Evolutionary conservation across 371 early-diverging fungal genomes (phyloP).

Genomic region (Lichtheimia hyalospora): DNA sequence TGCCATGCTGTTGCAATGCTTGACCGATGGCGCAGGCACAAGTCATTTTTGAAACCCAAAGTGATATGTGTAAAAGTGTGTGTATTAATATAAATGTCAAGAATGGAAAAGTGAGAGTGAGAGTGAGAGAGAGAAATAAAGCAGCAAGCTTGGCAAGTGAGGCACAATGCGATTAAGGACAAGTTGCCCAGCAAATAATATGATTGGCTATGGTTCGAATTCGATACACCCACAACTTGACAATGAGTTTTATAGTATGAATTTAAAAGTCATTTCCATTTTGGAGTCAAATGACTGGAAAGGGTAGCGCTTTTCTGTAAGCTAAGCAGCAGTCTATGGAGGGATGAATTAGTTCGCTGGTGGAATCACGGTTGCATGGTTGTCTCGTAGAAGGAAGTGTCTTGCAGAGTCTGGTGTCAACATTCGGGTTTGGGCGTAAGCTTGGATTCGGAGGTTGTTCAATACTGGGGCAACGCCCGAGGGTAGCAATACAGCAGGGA

Average conservation of each 20-base stretch:
- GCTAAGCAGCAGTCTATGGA: constrained; percentile 47
- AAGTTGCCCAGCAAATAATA: too few relatives aligned
- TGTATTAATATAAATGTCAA: background rate
- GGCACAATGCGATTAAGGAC: too few relatives aligned
- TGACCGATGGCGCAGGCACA: constrained; percentile 4
- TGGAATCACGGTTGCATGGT: constrained; percentile 38
- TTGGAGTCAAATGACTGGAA: constrained; percentile 25
- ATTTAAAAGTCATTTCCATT: background rate
- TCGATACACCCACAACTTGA: background rate
- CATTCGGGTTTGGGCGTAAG: constrained; percentile 45
- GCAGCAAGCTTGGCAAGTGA: background rate
- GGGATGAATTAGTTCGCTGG: constrained; percentile 45
- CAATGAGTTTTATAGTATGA: background rate
- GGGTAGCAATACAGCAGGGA: constrained; percentile 67
- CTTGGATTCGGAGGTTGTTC: constrained; percentile 49
- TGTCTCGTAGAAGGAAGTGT: constrained; percentile 13
- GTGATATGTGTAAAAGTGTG: background rate
- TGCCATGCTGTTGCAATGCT: constrained; percentile 8
- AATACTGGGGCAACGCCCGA: constrained; percentile 58
- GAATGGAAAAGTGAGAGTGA: background rate
- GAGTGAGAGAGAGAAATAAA: background rate
- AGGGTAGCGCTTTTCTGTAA: constrained; percentile 43
- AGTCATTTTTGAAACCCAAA: background rate
- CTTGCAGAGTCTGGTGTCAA: constrained; percentile 50
- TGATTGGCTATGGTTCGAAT: too few relatives aligned